Conservation (phyloP, 2,329 filamentous ascomycete species). For the Cladosporium velox region DNA sequence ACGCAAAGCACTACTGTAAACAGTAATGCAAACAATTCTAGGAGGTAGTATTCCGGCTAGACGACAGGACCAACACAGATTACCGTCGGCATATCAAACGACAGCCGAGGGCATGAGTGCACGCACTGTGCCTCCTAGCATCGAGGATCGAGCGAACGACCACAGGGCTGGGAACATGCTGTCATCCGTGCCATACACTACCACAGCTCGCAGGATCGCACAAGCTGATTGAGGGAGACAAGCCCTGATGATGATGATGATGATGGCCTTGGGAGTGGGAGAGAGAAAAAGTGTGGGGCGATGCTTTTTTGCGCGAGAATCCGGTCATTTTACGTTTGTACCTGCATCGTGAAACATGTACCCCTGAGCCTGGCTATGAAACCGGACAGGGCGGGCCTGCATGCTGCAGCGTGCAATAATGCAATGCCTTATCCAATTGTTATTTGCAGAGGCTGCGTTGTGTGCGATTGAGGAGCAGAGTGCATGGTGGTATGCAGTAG, state of each 20-base stretch:
- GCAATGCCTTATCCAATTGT: not conserved
- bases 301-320: constrained; percentile 9
- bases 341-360: constrained; percentile 18
- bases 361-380: constrained; percentile 15
- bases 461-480: not conserved
- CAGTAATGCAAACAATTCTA: not conserved
- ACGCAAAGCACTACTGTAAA: no score
- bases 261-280: not conserved
- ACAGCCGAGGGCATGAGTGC: constrained; percentile 14
- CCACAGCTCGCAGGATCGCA: not conserved
- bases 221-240: not conserved
- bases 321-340: constrained; percentile 14
- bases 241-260: not conserved
- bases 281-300: constrained; percentile 14
- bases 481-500: constrained; percentile 3
- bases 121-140: not conserved
- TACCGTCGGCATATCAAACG: constrained; percentile 14
- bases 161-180: constrained; percentile 5
- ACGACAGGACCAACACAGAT: not conserved
- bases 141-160: constrained; percentile 16
- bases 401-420: not conserved
- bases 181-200: not conserved
- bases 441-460: constrained; percentile 1
- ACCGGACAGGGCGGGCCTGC: constrained; percentile 13
- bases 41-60: not conserved